Evolutionary conservation across 2,329 filamentous ascomycete species (phyloP).

Genomic region (Colletotrichum lupini): DNA sequence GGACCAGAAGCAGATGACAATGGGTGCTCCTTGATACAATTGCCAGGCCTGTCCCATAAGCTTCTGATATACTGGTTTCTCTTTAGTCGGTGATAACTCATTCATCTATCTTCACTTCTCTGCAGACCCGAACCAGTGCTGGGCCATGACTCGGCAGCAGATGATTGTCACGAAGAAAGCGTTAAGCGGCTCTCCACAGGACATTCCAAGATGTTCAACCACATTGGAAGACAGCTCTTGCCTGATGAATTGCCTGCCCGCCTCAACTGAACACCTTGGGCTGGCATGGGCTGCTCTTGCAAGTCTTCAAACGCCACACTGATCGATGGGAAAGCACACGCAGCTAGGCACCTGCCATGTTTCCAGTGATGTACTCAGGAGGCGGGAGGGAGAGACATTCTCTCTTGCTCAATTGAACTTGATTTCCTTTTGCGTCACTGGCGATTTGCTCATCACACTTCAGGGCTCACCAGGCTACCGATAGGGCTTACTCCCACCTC

Average conservation of each 20-base stretch:
- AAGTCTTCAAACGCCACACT: neutral
- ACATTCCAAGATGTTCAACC: neutral
- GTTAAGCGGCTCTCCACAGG: neutral
- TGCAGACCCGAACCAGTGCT: no score
- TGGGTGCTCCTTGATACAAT: no score
- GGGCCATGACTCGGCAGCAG: no score
- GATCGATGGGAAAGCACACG: neutral
- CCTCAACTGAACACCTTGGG: neutral
- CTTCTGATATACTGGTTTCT: no score
- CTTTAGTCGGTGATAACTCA: no score
- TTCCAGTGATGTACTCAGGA: neutral
- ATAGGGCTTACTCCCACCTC: no score
- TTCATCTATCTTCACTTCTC: no score
- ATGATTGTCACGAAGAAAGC: no score
- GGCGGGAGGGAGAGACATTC: neutral
- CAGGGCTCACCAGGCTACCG: no score
- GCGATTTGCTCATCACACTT: neutral
- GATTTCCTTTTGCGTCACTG: neutral
- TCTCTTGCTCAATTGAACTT: neutral
- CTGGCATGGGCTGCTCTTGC: neutral
- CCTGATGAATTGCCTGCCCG: neutral
- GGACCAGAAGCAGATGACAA: no score
- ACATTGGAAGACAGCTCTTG: neutral
- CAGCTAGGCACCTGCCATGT: neutral
- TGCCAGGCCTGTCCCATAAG: no score